Percentiles rank a stretch among this genome's conserved stretches.
Conservation (phyloP, 768 basidiomycete species). For the Mycena olivaceomarginata region DNA sequence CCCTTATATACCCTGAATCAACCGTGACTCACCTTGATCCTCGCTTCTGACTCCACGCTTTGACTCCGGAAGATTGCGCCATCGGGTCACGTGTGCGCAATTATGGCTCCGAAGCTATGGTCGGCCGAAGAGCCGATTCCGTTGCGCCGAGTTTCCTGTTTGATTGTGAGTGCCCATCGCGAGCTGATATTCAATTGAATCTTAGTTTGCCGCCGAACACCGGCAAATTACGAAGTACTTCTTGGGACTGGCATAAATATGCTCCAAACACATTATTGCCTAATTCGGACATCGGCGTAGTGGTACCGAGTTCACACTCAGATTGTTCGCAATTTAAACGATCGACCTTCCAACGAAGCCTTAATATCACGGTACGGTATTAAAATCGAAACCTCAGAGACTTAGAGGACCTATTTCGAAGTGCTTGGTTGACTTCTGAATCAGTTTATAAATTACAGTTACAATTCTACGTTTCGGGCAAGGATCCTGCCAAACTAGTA, state of each 20-base stretch:
- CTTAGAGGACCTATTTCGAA: too few relatives aligned
- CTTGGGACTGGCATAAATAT: neutral
- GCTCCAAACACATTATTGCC: neutral
- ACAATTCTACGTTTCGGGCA: too few relatives aligned
- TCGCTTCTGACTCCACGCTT: constrained; percentile 16
- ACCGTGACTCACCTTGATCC: constrained; percentile 17
- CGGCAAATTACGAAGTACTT: neutral
- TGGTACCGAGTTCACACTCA: neutral
- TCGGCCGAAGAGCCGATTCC: constrained; percentile 4
- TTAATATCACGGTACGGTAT: too few relatives aligned
- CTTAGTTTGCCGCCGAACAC: neutral
- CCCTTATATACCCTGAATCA: constrained; percentile 13
- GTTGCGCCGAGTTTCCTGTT: neutral
- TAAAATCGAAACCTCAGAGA: too few relatives aligned
- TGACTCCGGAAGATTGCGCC: constrained; percentile 12
- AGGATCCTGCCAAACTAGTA: too few relatives aligned
- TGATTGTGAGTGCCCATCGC: neutral
- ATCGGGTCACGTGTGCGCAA: constrained; percentile 13
- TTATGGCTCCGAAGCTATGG: neutral
- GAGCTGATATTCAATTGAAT: too few relatives aligned
- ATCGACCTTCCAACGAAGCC: too few relatives aligned
- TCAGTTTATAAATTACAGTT: too few relatives aligned
- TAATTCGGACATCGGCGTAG: constrained; percentile 14
- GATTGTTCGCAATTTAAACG: too few relatives aligned
- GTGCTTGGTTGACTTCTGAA: too few relatives aligned